phyloP scores from a whole-genome alignment of 2,329 filamentous ascomycete species.

The Colletotrichum incanum region DNA sequence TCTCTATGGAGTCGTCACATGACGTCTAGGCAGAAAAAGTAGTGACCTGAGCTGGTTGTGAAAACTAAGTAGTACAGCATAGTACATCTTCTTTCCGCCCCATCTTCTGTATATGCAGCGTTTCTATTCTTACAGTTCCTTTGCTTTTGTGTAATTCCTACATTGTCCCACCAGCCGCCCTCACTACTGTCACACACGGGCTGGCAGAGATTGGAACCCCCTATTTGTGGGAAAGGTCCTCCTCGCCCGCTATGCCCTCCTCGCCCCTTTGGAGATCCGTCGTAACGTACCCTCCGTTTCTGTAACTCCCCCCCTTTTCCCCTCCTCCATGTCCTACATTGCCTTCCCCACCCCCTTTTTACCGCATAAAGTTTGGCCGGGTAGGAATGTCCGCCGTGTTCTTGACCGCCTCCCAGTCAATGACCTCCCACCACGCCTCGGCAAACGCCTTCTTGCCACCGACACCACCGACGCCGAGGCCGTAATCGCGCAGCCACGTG shows the following conservation, averaged over 20 bases:
- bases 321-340: neutral
- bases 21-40: neutral
- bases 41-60: constrained; percentile 4
- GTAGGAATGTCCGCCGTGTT: constrained; percentile 45
- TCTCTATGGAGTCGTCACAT: neutral
- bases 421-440: constrained; percentile 86
- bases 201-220: neutral
- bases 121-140: constrained; percentile 41
- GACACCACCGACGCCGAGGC: constrained; percentile 69
- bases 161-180: constrained; percentile 1
- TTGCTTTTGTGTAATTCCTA: constrained; percentile 36
- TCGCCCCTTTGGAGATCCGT: neutral
- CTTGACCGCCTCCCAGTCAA: constrained; percentile 87
- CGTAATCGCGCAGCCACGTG: constrained; percentile 88
- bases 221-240: neutral
- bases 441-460: constrained; percentile 83
- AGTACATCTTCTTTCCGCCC: constrained; percentile 29
- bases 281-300: neutral
- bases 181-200: neutral
- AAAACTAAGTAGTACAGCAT: constrained; percentile 35
- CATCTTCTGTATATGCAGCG: constrained; percentile 34
- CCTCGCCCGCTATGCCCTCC: neutral
- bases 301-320: neutral
- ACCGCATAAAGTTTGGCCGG: constrained; percentile 30
- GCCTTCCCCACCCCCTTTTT: neutral